These are phyloP conservation scores for Exophiala phaeomuriformis DNA, from an alignment of 2,329 filamentous ascomycete species.

Conservation along the genomic window DNA sequence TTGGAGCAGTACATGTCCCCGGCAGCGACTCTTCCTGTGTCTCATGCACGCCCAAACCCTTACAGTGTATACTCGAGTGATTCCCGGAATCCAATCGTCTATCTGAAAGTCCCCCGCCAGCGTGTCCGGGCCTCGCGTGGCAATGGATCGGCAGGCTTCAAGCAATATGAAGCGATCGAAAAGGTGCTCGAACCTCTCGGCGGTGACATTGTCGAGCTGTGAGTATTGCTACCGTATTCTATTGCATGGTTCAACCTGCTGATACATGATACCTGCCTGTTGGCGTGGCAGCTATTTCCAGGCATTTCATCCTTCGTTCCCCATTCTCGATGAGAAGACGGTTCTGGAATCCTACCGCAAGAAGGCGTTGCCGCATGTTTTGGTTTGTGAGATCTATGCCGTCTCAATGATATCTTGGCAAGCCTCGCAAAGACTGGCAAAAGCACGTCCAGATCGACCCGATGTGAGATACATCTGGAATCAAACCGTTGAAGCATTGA, in stretches of 20 bases:
- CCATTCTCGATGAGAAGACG: constrained; percentile 49
- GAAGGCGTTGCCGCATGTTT: constrained; percentile 51
- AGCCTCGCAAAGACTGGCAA: constrained; percentile 37
- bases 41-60: constrained; percentile 25
- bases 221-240: neutral
- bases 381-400: constrained; percentile 52
- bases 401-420: constrained; percentile 53
- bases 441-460: constrained; percentile 43
- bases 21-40: constrained; percentile 29
- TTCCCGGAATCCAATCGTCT: constrained; percentile 38
- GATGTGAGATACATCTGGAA: constrained; percentile 57
- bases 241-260: neutral
- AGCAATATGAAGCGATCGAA: constrained; percentile 51
- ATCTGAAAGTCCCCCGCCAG: constrained; percentile 28
- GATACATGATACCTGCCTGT: neutral
- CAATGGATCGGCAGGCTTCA: constrained; percentile 41
- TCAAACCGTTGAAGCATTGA: constrained; percentile 52
- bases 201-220: constrained; percentile 43
- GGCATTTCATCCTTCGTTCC: constrained; percentile 52
- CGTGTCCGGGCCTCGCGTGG: constrained; percentile 30
- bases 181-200: constrained; percentile 52
- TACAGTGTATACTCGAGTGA: constrained; percentile 31
- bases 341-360: constrained; percentile 49
- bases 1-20: constrained; percentile 51
- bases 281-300: constrained; percentile 45